Percentiles rank a stretch among this genome's conserved stretches.
phyloP scores from a whole-genome alignment of 805 yeast species.

The Torulaspora microellipsoides region DNA sequence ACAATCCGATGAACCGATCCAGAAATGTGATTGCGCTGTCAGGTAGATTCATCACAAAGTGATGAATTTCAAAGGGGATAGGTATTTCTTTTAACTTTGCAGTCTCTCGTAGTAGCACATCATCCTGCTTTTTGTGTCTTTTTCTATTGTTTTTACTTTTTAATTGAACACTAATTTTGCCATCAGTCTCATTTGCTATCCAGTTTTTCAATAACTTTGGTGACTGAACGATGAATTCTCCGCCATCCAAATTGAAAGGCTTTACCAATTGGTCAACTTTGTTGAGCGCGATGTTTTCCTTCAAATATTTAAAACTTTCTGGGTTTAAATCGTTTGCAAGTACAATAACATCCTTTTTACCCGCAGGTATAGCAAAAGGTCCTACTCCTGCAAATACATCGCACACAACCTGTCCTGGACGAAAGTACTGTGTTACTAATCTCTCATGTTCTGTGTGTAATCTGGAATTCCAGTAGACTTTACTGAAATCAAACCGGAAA shows the following conservation, averaged over 20 bases:
- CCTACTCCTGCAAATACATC: slow-evolving; percentile 99
- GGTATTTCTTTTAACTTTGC: slow-evolving; percentile 45
- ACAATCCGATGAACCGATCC: slow-evolving; percentile 72
- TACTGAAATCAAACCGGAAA: slow-evolving; percentile 83
- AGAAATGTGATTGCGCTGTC: slow-evolving; percentile 85
- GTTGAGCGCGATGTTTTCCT: slow-evolving; percentile 59
- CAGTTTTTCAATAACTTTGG: slow-evolving; percentile 49
- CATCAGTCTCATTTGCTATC: slow-evolving; percentile 34
- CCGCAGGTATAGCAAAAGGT: slow-evolving; percentile 96
- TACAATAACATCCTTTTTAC: slow-evolving; percentile 71
- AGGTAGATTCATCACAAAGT: slow-evolving; percentile 94
- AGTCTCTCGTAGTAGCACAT: slow-evolving; percentile 13
- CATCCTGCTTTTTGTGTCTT: slow-evolving; percentile 32
- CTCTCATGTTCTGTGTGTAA: slow-evolving; percentile 91
- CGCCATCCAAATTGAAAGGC: slow-evolving; percentile 74
- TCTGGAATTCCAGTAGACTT: slow-evolving; percentile 97
- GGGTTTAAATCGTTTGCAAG: slow-evolving; percentile 95
- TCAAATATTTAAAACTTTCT: slow-evolving; percentile 67
- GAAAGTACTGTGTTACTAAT: slow-evolving; percentile 52
- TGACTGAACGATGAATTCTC: slow-evolving; percentile 66
- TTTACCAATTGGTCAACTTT: slow-evolving; percentile 55
- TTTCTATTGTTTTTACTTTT: slow-evolving; percentile 32
- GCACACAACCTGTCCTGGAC: slow-evolving; percentile 69
- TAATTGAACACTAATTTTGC: slow-evolving; percentile 36
- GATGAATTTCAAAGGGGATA: slow-evolving; percentile 38